These are phyloP conservation scores for Rauvolfia tetraphylla DNA, from an alignment of 257 asterid species.

Conservation along the genomic window DNA sequence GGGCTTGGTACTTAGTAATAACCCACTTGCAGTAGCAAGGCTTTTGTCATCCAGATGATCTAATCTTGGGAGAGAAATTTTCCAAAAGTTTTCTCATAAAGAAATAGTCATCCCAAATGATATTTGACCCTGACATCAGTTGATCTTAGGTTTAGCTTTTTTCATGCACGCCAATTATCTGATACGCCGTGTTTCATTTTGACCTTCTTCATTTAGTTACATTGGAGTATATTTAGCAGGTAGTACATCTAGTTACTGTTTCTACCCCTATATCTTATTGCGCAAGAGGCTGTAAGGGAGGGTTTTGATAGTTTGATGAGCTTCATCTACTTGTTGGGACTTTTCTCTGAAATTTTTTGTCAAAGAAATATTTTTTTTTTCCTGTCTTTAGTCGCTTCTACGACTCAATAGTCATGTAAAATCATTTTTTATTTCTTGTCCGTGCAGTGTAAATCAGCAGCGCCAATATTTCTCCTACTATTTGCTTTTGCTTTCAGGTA, in stretches of 20 bases:
- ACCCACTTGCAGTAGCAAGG: neutral
- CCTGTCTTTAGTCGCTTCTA: neutral
- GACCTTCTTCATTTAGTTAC: neutral
- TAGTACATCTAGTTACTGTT: neutral
- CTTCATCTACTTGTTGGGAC: constrained; percentile 1
- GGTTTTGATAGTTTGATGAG: neutral
- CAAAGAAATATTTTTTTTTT: neutral
- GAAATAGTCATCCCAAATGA: neutral
- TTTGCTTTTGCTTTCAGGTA: constrained; percentile 99
- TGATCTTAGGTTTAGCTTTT: neutral
- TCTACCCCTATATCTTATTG: neutral
- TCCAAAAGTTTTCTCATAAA: neutral
- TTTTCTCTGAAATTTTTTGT: neutral
- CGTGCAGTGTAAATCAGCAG: constrained; percentile 98
- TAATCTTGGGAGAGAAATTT: neutral
- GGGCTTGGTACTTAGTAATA: neutral
- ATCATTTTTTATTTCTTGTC: constrained; percentile 11
- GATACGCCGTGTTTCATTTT: neutral
- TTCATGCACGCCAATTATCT: too few species aligned
- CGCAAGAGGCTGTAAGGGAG: neutral
- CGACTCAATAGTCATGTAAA: neutral
- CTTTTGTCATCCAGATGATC: neutral
- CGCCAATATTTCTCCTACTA: constrained; percentile 95
- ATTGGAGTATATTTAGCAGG: neutral
- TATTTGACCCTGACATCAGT: neutral